Evolutionary conservation across 2,329 filamentous ascomycete species (phyloP).

Genomic region (Elsinoe ampelina): DNA sequence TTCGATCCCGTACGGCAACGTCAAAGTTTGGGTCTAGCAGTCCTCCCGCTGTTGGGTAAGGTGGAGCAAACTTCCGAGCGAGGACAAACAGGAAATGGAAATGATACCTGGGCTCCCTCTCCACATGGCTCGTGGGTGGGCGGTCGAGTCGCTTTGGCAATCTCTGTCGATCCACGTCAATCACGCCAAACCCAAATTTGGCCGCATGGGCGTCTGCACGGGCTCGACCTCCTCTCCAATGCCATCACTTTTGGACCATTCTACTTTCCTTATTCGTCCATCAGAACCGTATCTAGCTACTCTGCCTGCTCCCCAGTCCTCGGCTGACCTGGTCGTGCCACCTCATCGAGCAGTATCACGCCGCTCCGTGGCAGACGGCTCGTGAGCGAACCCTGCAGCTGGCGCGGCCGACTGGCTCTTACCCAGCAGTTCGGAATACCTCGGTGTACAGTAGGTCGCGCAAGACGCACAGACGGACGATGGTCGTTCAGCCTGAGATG

Average conservation of each 20-base stretch:
- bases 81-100: slow-evolving; percentile 3
- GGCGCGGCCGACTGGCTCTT: background rate
- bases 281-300: slow-evolving; percentile 1
- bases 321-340: background rate
- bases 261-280: slow-evolving; percentile 4
- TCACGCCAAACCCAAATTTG: slow-evolving; percentile 9
- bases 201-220: background rate
- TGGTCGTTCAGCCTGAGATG: background rate
- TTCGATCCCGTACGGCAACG: background rate
- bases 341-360: background rate
- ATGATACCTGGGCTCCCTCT: slow-evolving; percentile 10
- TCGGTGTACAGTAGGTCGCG: background rate
- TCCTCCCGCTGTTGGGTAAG: slow-evolving; percentile 7
- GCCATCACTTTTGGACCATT: slow-evolving; percentile 2
- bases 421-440: slow-evolving; percentile 1
- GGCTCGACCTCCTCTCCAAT: background rate
- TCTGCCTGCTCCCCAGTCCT: background rate
- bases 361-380: background rate
- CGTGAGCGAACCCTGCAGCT: background rate
- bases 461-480: background rate
- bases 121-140: slow-evolving; percentile 9
- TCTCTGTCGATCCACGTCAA: slow-evolving; percentile 12
- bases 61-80: slow-evolving; percentile 4
- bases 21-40: background rate
- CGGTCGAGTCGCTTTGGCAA: background rate